Evolutionary conservation across 1,284 basidiomycete species (phyloP).

Genomic region (Cronartium ribicola): DNA sequence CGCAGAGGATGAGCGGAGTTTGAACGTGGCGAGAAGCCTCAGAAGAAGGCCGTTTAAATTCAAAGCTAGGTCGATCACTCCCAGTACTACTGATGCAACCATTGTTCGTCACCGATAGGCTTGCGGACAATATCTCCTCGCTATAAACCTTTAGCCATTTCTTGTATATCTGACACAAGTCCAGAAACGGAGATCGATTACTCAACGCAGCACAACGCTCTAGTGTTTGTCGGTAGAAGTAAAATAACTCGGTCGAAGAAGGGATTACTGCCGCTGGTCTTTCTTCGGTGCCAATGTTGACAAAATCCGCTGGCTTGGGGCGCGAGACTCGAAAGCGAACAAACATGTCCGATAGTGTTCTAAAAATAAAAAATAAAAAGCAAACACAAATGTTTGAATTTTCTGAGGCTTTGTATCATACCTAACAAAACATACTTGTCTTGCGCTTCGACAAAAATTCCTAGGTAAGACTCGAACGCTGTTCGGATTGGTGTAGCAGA

Average conservation of each 20-base stretch:
- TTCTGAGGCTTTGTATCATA: not conserved
- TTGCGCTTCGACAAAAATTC: constrained; percentile 90
- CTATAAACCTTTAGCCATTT: constrained; percentile 94
- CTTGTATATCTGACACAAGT: constrained; percentile 71
- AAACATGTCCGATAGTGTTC: constrained; percentile 74
- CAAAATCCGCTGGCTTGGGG: constrained; percentile 59
- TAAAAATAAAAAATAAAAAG: constrained; percentile 49
- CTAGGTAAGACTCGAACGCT: constrained; percentile 86
- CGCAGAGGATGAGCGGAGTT: constrained; percentile 74
- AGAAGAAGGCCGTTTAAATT: constrained; percentile 30
- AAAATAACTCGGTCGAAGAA: constrained; percentile 93
- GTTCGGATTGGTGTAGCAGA: constrained; percentile 66
- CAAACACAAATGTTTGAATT: not conserved
- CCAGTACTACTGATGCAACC: constrained; percentile 11
- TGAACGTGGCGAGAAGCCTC: constrained; percentile 62
- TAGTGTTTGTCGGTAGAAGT: constrained; percentile 90
- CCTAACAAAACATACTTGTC: constrained; percentile 64
- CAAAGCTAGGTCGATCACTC: constrained; percentile 41
- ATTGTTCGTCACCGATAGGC: constrained; percentile 8
- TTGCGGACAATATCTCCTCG: constrained; percentile 57
- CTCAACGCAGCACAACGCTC: constrained; percentile 84
- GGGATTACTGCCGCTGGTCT: constrained; percentile 70
- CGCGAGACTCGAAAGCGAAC: constrained; percentile 66
- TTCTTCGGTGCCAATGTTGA: constrained; percentile 48
- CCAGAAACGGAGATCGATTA: constrained; percentile 72